Evolutionary conservation across 257 asterid species (phyloP), one percentile per base, ranked within the genome.

Genomic region (Haberlea rhodopensis): DNA sequence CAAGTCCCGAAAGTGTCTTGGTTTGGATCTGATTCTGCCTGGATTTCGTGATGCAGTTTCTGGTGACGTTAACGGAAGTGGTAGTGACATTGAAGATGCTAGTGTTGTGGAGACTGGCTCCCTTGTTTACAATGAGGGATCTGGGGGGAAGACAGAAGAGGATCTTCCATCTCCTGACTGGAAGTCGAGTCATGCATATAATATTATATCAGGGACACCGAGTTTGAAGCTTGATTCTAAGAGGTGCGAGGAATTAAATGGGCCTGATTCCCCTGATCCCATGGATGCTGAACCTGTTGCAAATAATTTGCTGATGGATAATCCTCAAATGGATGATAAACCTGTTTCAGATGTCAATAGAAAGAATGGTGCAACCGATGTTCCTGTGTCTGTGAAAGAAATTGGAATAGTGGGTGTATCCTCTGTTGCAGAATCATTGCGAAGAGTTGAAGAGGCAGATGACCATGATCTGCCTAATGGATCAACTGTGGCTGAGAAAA

Each of bases 1-100:
- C 87, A 94, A 94, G 82, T 87, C 87, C 34, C 74, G 86, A 45
- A 94, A 88, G 72, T 80, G 95, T 76, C 95, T 94, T 43, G 94
- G 91, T 48, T 74, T 90, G 74, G 95, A 88, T 60, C 59, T 56
- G 67, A 66, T 82, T 57, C 75, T 57, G 53, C 85, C 81, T 20
- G 79, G 69, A 65, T 72, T 80, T 59, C 71, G 76, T 29, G 74
- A 71, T 71, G 60, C 66, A 45, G 76, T 45, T 62, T 71, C 76
- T 28, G 85, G 58, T 78, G 81, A 78, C 54, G 81, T 43, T 62
- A 72, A 80, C 73, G 88, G 81, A 31, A 87, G 94, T 63, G 85
- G 79, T 26, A 80, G 89, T 62, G 96, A 88, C 57, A 63, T 76
- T 67, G 97, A 84, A 63, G 92, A 81, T 76, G 84, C 84, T 37